Evolutionary conservation across 371 early-diverging fungal genomes (phyloP).

Genomic region (Mucor circinelloides): DNA sequence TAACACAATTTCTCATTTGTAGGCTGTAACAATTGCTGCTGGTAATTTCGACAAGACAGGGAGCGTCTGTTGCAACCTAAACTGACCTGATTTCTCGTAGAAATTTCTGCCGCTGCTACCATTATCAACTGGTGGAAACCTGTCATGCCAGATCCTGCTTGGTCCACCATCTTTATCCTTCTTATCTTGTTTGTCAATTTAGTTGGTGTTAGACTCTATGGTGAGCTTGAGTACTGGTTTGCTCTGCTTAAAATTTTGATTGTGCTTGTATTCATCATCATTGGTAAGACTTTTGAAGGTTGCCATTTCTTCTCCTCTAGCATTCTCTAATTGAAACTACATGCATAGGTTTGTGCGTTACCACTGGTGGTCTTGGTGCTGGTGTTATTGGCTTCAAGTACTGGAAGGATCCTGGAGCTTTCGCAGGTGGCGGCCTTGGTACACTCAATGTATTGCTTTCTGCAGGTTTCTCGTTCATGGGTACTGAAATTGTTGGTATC

Average conservation of each 20-base stretch:
- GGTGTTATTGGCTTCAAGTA: slow-evolving; percentile 66
- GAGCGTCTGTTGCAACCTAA: background rate
- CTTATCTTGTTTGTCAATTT: slow-evolving; percentile 61
- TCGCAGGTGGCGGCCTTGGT: slow-evolving; percentile 72
- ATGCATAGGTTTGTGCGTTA: slow-evolving; percentile 49
- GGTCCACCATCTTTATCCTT: slow-evolving; percentile 61
- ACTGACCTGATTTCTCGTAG: slow-evolving; percentile 27
- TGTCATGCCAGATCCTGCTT: slow-evolving; percentile 53
- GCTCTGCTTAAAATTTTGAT: slow-evolving; percentile 68
- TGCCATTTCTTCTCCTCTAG: background rate
- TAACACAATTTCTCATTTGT: background rate
- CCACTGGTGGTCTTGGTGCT: slow-evolving; percentile 68
- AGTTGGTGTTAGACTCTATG: slow-evolving; percentile 57
- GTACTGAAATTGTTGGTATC: slow-evolving; percentile 73
- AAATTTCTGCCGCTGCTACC: slow-evolving; percentile 77
- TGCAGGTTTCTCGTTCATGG: slow-evolving; percentile 87
- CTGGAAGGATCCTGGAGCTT: slow-evolving; percentile 77
- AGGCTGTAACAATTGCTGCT: slow-evolving; percentile 38
- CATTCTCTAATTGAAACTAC: too few relatives aligned
- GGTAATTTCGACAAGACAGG: slow-evolving; percentile 13
- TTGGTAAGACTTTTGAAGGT: slow-evolving; percentile 40
- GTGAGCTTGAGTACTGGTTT: slow-evolving; percentile 80
- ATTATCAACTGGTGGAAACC: slow-evolving; percentile 81
- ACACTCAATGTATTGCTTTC: slow-evolving; percentile 70
- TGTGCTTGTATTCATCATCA: slow-evolving; percentile 69